Base-by-base conservation (phyloP, 2,329 filamentous ascomycete genomes). In the Sporothrix sp. region DNA sequence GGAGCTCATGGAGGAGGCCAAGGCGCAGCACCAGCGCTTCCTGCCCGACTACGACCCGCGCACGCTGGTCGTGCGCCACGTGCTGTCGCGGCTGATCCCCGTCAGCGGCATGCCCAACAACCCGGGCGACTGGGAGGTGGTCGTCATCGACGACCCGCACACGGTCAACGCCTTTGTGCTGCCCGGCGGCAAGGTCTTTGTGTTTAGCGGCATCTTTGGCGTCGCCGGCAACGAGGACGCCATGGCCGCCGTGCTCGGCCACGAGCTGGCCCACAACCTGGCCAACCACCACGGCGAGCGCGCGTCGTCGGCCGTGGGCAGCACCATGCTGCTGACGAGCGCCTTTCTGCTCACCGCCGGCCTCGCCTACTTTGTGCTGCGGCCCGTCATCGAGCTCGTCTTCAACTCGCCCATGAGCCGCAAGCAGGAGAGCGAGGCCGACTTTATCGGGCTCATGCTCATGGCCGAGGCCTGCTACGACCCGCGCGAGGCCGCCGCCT, bases 381-480 rank as follows among this genome's bases (percentile, higher is more conserved):
- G 72, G 2, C 66, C 75, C 61, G 49, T 82, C 20, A 66, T 85
- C 25, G 74, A 85, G 46, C 63, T 85, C 14, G 73, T 82, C n/a
- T 79, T 87, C 61, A 72, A 72, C 44, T 70, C 77, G 54, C 86
- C 85, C 1, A 85, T 85, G 63, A 79, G 78, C 42, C 71, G 86
- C 44, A 76, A 74, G 61, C 85, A 89, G 67, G 86, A 85, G 71
- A 79, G 73, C 44, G 85, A 91, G 68, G 86, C 86, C 0, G 86
- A 91, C 61, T 87, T 85, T 59, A 87, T 90, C 43, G 86, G 86
- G 0, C 65, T 90, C 30, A 79, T 90, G 75, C 85, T 90, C 75
- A 90, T 90, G 84, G 79, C 85, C 0, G 79, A 87, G 66, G 83
- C 82, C 23, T 90, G 86, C 67, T 90, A 85, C 62, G 74, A 87